A percentile compares a stretch with the other conserved stretches of the same genome.
phyloP scores from a whole-genome alignment of 805 yeast genomes.

The Myxozyma monticola region DNA sequence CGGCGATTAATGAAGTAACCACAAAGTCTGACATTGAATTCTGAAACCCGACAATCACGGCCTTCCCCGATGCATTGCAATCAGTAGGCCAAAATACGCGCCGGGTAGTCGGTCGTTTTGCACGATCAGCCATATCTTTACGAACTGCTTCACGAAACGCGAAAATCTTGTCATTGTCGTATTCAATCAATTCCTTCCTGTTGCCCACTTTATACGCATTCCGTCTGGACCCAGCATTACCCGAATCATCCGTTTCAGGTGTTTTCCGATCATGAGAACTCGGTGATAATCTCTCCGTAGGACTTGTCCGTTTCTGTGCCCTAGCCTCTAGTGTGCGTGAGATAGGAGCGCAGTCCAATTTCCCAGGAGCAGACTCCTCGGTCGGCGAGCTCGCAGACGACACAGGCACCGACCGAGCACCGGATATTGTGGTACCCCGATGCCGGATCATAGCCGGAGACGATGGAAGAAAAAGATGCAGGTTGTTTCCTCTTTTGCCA shows the following conservation, averaged over 20 bases:
- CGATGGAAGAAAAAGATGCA: conserved; percentile 11
- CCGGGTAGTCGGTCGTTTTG: conserved; percentile 3
- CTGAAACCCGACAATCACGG: conserved; percentile 31
- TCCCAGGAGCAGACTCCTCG: conserved; percentile 12
- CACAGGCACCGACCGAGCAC: conserved; percentile 23
- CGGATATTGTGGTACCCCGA: conserved; percentile 20
- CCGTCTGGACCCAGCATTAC: no score
- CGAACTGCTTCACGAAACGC: conserved; percentile 1
- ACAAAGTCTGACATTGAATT: conserved; percentile 29
- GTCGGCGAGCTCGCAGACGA: conserved; percentile 21
- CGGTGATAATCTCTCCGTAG: no score
- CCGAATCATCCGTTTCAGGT: no score
- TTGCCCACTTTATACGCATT: no score
- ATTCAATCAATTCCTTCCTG: conserved; percentile 1
- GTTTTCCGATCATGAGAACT: no score
- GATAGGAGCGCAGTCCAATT: no score
- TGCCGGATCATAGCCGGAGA: not conserved
- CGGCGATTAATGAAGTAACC: conserved; percentile 17
- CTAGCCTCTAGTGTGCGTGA: no score
- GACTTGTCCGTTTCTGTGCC: no score
- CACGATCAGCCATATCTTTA: not conserved
- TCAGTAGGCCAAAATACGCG: conserved; percentile 33
- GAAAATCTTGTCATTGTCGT: conserved; percentile 17
- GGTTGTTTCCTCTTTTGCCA: not conserved
- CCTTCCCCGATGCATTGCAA: conserved; percentile 2